Evolutionary conservation across 345 rosid species (phyloP).

Genomic region (Gossypium stocksii): DNA sequence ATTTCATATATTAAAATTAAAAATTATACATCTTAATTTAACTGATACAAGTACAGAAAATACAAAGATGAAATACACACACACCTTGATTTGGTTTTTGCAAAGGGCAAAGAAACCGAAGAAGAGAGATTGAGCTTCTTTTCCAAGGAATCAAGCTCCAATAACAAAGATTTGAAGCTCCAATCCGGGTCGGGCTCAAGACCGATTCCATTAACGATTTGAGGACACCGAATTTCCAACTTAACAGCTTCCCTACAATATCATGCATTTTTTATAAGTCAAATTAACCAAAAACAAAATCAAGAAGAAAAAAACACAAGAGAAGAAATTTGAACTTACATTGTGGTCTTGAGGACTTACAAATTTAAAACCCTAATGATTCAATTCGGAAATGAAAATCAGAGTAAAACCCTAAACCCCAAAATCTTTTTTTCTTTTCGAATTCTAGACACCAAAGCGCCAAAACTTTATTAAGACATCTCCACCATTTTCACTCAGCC

Average conservation of each 20-base stretch:
- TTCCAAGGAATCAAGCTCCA: conserved; percentile 66
- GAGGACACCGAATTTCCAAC: conserved; percentile 59
- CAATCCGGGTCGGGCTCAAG: conserved; percentile 77
- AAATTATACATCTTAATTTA: neutral
- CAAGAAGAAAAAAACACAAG: neutral
- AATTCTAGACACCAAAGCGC: neutral
- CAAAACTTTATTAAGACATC: neutral
- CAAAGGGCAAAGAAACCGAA: conserved; percentile 31
- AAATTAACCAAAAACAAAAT: neutral
- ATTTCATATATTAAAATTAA: neutral
- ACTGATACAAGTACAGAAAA: neutral
- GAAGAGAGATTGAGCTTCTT: conserved; percentile 50
- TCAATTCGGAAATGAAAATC: neutral
- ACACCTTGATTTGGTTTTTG: conserved; percentile 47
- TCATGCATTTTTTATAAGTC: neutral
- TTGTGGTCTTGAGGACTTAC: neutral
- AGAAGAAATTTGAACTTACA: conserved; percentile 3
- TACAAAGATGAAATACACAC: neutral
- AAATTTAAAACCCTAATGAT: conserved; percentile 1
- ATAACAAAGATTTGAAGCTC: conserved; percentile 50
- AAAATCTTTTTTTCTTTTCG: neutral
- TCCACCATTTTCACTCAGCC: neutral
- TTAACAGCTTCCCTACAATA: conserved; percentile 51
- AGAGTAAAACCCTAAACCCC: neutral
- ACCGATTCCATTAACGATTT: conserved; percentile 46